Evolutionary conservation across 345 rosid genomes (phyloP).

Genomic region (Boechera stricta): DNA sequence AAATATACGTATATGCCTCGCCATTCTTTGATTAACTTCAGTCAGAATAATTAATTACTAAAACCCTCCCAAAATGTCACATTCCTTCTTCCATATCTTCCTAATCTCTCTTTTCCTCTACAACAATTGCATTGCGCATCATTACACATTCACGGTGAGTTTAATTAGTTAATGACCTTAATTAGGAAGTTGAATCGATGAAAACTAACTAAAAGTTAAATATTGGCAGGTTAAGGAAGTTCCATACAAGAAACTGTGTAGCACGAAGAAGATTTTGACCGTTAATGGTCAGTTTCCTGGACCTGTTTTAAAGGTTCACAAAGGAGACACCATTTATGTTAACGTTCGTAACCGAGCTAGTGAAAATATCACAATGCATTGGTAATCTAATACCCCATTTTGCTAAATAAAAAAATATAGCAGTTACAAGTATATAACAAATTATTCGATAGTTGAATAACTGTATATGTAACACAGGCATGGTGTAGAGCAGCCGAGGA

Average conservation of each 20-base stretch:
- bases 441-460: background rate
- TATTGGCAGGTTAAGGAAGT: constrained; percentile 44
- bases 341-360: constrained; percentile 56
- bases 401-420: background rate
- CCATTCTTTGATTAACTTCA: constrained; percentile 6
- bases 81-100: background rate
- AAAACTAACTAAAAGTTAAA: background rate
- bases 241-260: constrained; percentile 48
- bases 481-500: constrained; percentile 49
- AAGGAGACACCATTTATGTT: constrained; percentile 50
- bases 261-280: constrained; percentile 49
- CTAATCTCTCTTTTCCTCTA: constrained; percentile 23
- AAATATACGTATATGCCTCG: constrained; percentile 1
- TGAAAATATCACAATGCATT: constrained; percentile 57
- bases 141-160: constrained; percentile 35
- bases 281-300: constrained; percentile 58
- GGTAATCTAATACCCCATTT: constrained; percentile 41
- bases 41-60: background rate
- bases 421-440: background rate
- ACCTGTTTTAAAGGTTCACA: constrained; percentile 45
- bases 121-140: constrained; percentile 24
- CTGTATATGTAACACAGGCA: constrained; percentile 43
- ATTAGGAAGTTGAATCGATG: background rate
- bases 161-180: background rate
- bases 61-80: constrained; percentile 28